Conservation (phyloP, 805 yeast species). For the Wickerhamomyces sydowiorum region DNA sequence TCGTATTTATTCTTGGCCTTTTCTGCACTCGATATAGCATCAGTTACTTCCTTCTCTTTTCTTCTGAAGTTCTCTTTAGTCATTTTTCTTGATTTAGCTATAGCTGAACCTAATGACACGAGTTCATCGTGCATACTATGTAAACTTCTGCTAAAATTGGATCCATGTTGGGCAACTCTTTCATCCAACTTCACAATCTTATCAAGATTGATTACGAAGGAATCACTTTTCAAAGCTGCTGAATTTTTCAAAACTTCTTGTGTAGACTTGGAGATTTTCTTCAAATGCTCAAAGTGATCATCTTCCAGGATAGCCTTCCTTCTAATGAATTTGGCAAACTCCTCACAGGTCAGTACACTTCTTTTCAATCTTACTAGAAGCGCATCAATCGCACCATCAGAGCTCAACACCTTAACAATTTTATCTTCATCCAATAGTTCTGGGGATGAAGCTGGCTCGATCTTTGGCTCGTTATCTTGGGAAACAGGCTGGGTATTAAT, state of each 20-base stretch:
- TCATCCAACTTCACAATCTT: constrained; percentile 75
- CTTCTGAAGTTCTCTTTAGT: constrained; percentile 78
- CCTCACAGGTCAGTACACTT: constrained; percentile 77
- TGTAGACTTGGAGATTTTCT: constrained; percentile 60
- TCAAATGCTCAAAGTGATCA: constrained; percentile 68
- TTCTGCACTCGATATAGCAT: constrained; percentile 78
- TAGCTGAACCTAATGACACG: constrained; percentile 59
- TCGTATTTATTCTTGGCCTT: constrained; percentile 79
- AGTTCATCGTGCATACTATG: constrained; percentile 85
- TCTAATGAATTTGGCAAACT: constrained; percentile 71
- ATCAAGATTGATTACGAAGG: constrained; percentile 62
- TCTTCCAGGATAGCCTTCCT: constrained; percentile 75
- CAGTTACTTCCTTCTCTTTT: constrained; percentile 79
- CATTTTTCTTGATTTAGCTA: constrained; percentile 66
- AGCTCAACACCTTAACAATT: constrained; percentile 45
- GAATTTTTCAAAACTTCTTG: constrained; percentile 41
- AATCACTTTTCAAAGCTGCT: constrained; percentile 46
- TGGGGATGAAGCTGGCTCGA: constrained; percentile 24
- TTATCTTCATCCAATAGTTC: constrained; percentile 43
- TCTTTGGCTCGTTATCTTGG: constrained; percentile 1
- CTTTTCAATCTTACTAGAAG: constrained; percentile 71
- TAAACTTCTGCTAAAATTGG: constrained; percentile 72
- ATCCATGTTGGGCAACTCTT: constrained; percentile 61
- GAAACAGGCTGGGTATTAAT: background rate
- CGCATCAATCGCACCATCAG: constrained; percentile 75